Evolutionary conservation across 768 basidiomycete genomes (phyloP).

Genomic region (Mycena rosella): DNA sequence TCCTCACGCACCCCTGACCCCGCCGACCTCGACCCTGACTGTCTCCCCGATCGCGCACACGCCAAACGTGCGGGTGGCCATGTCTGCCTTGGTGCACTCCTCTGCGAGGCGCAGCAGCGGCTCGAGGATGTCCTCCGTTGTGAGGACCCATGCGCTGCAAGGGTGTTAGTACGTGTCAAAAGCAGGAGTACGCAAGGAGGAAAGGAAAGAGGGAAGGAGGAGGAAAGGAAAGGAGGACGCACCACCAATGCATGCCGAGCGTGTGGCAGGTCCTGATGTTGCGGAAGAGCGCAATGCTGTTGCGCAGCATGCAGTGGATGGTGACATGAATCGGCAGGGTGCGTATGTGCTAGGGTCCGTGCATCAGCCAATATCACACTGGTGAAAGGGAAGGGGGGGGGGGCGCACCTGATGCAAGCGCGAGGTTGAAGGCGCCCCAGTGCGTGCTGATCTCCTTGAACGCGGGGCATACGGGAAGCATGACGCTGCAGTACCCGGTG

Average conservation of each 20-base stretch:
- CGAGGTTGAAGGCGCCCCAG: too few species aligned
- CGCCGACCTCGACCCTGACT: conserved; percentile 35
- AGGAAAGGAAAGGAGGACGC: conserved; percentile 29
- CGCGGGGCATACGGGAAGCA: too few species aligned
- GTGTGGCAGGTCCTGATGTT: conserved; percentile 72
- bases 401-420: too few species aligned
- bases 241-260: conserved; percentile 82
- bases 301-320: conserved; percentile 74
- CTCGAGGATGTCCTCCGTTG: conserved; percentile 68
- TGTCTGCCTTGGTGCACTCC: too few species aligned
- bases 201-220: too few species aligned
- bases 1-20: too few species aligned
- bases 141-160: conserved; percentile 65
- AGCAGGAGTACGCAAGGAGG: too few species aligned
- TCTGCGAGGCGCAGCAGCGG: conserved; percentile 70
- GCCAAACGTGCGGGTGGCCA: conserved; percentile 66
- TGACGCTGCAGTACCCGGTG: conserved; percentile 70
- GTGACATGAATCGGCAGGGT: conserved; percentile 66
- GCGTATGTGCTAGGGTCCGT: conserved; percentile 73
- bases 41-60: conserved; percentile 76
- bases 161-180: not conserved
- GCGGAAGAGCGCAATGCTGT: conserved; percentile 75
- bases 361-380: too few species aligned
- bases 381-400: too few species aligned
- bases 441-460: too few species aligned